These are phyloP conservation scores for Sporothrix phasma DNA, from an alignment of 2,329 filamentous ascomycete genomes.

Conservation along the genomic window DNA sequence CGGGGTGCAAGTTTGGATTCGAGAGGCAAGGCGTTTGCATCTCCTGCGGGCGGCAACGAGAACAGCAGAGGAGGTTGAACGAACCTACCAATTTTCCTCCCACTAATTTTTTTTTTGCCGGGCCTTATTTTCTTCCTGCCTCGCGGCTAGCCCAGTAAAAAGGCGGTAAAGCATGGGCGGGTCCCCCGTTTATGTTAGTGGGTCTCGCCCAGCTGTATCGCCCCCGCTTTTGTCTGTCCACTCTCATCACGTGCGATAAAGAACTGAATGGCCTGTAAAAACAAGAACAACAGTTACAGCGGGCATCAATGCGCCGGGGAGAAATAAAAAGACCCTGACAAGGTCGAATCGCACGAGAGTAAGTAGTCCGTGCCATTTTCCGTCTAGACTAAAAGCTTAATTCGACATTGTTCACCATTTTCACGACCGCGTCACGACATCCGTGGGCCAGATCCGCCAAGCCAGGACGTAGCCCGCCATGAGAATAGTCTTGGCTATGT, in stretches of 20 bases:
- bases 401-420: not conserved
- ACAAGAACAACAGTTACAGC: not conserved
- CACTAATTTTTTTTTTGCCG: slow-evolving; percentile 13
- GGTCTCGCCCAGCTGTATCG: too few species aligned
- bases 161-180: slow-evolving; percentile 4
- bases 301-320: not conserved
- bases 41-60: not conserved
- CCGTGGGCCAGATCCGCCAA: too few species aligned
- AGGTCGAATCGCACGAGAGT: not conserved
- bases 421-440: too few species aligned
- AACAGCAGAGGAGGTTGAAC: not conserved
- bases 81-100: not conserved
- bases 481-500: slow-evolving; percentile 24
- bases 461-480: slow-evolving; percentile 26
- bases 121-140: slow-evolving; percentile 16
- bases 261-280: not conserved
- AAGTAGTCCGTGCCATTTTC: not conserved
- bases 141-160: not conserved
- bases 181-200: not conserved
- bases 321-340: too few species aligned
- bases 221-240: not conserved
- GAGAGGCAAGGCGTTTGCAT: not conserved
- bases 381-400: not conserved
- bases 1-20: not conserved
- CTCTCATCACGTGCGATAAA: not conserved